Evolutionary conservation across 768 basidiomycete species (phyloP).

Genomic region (Lentinula detonsa): DNA sequence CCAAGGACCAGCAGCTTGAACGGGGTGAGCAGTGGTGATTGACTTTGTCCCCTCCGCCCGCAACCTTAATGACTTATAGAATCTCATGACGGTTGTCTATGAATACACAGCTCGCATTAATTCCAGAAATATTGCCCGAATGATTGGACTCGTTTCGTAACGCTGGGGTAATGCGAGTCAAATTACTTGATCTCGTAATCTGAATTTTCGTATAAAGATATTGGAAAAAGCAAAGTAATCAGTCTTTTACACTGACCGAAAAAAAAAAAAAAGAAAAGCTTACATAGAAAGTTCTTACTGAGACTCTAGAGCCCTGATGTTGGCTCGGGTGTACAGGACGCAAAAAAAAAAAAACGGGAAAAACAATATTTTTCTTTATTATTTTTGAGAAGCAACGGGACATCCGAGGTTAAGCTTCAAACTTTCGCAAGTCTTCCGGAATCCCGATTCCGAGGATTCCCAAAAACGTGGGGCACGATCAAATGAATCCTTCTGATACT

Average conservation of each 20-base stretch:
- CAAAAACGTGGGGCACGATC: not conserved
- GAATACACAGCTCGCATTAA: not conserved
- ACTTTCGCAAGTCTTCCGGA: not conserved
- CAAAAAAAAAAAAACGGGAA: not conserved
- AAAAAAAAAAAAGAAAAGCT: too few relatives aligned
- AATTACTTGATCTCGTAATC: not conserved
- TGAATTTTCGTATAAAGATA: not conserved
- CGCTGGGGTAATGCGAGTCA: not conserved
- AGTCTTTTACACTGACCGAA: too few relatives aligned
- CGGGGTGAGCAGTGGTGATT: not conserved
- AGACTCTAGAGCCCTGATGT: too few relatives aligned
- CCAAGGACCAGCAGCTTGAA: too few relatives aligned
- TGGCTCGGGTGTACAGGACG: not conserved
- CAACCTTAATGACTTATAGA: constrained; percentile 9
- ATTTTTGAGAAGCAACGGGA: not conserved
- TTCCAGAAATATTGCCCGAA: not conserved
- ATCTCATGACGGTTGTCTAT: not conserved
- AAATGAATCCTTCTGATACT: not conserved
- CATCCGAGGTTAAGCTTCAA: not conserved
- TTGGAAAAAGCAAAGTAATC: not conserved
- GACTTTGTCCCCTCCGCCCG: not conserved
- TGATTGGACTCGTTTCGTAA: not conserved
- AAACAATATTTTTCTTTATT: not conserved
- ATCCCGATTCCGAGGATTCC: not conserved
- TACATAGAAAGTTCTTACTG: too few relatives aligned